Evolutionary conservation across 495 filamentous ascomycete genomes (phyloP), one percentile per base, ranked within the genome.

Genomic region (Penicillium paradoxum): DNA sequence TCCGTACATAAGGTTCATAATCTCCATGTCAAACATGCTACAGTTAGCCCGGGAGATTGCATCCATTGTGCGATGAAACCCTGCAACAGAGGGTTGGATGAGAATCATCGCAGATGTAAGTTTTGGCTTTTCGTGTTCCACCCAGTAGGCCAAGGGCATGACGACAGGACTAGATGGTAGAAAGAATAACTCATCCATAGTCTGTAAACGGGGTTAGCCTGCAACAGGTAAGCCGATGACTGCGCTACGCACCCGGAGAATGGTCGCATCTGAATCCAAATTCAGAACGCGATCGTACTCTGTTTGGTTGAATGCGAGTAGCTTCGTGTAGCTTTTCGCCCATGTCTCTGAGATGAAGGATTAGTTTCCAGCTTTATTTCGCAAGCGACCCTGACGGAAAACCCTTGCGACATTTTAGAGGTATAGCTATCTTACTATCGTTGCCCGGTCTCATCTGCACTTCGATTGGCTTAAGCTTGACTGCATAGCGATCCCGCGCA

Each of bases 181-280:
- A n/a, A 80, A 59, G 69, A 88, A 86, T 6, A 87, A 68, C 53
- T 86, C 82, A 64, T 88, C 84, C 70, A 87, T 77, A 32, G 65
- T 56, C 50, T 79, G 58, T n/a, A 8, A 15, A 5, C 11, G 2
- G 18, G 11, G 21, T 50, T 17, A 56, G 53, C 2, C 8, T 24
- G 21, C 0, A 41, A 24, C 6, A n/a, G 1, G 6, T 19, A 40
- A 14, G 3, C 14, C 4, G 10, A 14, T 24, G 19, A 18, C 1
- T 15, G 29, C 5, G 9, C 1, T 19, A 10, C 21, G 10, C 11
- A 45, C 67, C 61, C 69, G 65, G 11, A 86, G 63, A 13, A 88
- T 51, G 10, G 78, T 82, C 15, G 78, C 69, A 49, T 85, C 83
- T 0, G 81, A 80, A 59, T 88, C 84, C 18, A 88, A 68, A 43